phyloP scores from a whole-genome alignment of 2,329 filamentous ascomycete species.

The Emericellopsis atlantica region DNA sequence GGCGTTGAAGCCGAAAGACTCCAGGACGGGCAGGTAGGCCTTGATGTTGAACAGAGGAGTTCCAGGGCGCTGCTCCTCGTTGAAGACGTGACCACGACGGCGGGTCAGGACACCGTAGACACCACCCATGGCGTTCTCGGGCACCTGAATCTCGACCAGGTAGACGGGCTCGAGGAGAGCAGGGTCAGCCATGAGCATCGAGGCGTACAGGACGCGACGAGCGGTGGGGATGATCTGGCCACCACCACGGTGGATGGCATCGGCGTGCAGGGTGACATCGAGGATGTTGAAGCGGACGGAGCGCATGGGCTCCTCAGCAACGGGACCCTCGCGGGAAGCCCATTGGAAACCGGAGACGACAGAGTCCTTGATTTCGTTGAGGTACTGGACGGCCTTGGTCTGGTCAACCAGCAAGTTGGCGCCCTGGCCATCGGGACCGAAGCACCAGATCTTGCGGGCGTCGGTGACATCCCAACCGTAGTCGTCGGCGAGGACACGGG shows the following conservation, averaged over 20 bases:
- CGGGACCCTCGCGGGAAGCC: conserved; percentile 93
- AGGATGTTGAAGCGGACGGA: conserved; percentile 96
- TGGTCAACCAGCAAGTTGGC: conserved; percentile 98
- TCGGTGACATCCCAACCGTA: conserved; percentile 99
- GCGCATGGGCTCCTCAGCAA: conserved; percentile 98
- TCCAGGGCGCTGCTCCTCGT: conserved; percentile 94
- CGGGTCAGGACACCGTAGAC: conserved; percentile 98
- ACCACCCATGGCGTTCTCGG: conserved; percentile 97
- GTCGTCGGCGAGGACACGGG: conserved; percentile 90
- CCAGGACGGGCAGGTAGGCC: conserved; percentile 90
- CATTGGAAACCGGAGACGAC: conserved; percentile 99
- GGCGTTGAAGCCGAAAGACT: conserved; percentile 98
- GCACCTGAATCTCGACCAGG: conserved; percentile 98
- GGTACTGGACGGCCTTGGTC: conserved; percentile 99
- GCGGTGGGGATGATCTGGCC: conserved; percentile 97
- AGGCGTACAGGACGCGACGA: conserved; percentile 93
- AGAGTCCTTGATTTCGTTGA: conserved; percentile 99
- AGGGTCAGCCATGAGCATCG: conserved; percentile 81
- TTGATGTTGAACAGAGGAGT: conserved; percentile 99
- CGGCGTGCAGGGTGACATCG: conserved; percentile 98
- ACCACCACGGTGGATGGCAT: conserved; percentile 99
- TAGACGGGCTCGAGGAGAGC: conserved; percentile 94
- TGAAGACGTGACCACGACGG: conserved; percentile 97
- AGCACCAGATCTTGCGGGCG: conserved; percentile 99
- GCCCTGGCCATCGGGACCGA: conserved; percentile 94